These are phyloP conservation scores for Pseudogymnoascus sp. DNA, from an alignment of 2,329 filamentous ascomycete genomes.

Conservation along the genomic window DNA sequence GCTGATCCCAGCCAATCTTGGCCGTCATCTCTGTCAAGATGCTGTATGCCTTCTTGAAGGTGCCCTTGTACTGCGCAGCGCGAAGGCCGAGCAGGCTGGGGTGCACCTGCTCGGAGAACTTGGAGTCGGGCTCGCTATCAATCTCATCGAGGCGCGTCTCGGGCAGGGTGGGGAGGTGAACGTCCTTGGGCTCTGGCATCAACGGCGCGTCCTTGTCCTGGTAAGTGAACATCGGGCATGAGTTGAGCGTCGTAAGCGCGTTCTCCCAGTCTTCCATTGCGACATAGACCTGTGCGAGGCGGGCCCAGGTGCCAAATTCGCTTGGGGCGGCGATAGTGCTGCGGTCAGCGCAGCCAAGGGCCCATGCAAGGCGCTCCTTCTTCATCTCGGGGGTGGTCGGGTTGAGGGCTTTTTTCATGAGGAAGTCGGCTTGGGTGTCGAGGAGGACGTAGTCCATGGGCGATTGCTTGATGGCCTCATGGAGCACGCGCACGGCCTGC, in stretches of 20 bases:
- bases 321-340: constrained; percentile 92
- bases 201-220: constrained; percentile 94
- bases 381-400: constrained; percentile 46
- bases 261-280: constrained; percentile 94
- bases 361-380: constrained; percentile 68
- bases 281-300: constrained; percentile 88
- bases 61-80: constrained; percentile 85
- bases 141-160: constrained; percentile 94
- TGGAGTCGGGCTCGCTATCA: constrained; percentile 77
- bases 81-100: constrained; percentile 77
- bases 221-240: constrained; percentile 99
- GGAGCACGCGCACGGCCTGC: constrained; percentile 79
- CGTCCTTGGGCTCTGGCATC: constrained; percentile 86
- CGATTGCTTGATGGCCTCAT: constrained; percentile 79
- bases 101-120: constrained; percentile 78
- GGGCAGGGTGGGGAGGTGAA: constrained; percentile 75
- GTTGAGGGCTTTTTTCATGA: constrained; percentile 68
- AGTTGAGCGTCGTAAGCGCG: constrained; percentile 89
- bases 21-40: constrained; percentile 92
- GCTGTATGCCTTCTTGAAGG: constrained; percentile 89
- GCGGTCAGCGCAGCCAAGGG: constrained; percentile 85
- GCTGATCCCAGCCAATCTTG: constrained; percentile 95
- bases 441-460: constrained; percentile 98
- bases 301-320: constrained; percentile 95
- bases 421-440: constrained; percentile 87